Evolutionary conservation across 2,329 filamentous ascomycete species (phyloP).

Genomic region (Talaromyces sp.): DNA sequence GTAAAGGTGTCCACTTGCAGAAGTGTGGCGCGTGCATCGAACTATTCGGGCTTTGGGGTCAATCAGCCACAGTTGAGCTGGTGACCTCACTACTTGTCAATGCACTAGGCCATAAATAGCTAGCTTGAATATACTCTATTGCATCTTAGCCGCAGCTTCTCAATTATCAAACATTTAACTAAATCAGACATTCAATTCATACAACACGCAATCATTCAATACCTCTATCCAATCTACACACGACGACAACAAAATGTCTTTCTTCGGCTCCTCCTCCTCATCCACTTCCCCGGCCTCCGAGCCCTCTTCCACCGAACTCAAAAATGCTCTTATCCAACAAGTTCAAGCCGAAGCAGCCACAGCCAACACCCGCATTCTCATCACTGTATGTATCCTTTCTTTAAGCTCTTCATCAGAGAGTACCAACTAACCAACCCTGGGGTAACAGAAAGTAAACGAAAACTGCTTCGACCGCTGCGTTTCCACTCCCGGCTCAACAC

Average conservation of each 20-base stretch:
- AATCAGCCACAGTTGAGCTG: slow-evolving; percentile 3
- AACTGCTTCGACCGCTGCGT: slow-evolving; percentile 78
- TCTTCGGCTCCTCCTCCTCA: slow-evolving; percentile 37
- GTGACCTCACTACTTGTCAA: neutral
- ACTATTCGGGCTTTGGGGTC: neutral
- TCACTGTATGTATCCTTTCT: slow-evolving; percentile 54
- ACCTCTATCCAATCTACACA: neutral
- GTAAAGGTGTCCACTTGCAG: slow-evolving; percentile 7
- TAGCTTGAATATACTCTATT: neutral
- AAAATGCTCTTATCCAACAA: slow-evolving; percentile 61
- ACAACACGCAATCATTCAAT: too few species aligned
- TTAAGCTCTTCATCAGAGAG: too few species aligned
- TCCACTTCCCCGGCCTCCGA: slow-evolving; percentile 24
- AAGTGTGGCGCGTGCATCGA: neutral
- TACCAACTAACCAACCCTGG: too few species aligned
- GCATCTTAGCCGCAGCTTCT: neutral
- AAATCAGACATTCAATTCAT: too few species aligned
- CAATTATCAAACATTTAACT: too few species aligned
- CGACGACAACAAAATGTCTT: slow-evolving; percentile 30
- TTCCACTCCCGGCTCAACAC: slow-evolving; percentile 61
- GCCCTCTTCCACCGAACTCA: slow-evolving; percentile 32
- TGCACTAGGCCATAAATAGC: neutral
- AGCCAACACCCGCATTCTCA: slow-evolving; percentile 65
- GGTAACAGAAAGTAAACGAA: slow-evolving; percentile 65
- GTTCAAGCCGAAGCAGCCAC: slow-evolving; percentile 63